phyloP scores from a whole-genome alignment of 2,329 filamentous ascomycete species.

The Ploettnerulaceae sp. region DNA sequence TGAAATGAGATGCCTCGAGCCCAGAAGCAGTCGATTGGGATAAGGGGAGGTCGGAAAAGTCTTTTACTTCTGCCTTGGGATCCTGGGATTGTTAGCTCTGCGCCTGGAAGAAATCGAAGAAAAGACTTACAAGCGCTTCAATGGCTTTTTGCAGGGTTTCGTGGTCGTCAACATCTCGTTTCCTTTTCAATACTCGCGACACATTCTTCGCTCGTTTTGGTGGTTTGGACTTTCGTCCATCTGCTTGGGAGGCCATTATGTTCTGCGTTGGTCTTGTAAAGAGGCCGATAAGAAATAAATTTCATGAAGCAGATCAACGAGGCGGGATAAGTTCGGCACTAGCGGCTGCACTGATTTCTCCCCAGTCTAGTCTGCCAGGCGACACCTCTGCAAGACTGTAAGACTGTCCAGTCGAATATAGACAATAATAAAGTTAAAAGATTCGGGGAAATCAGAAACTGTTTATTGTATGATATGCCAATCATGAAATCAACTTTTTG shows the following conservation, averaged over 20 bases:
- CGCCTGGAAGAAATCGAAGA: background rate
- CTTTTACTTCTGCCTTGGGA: conserved; percentile 41
- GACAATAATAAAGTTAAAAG: too few species aligned
- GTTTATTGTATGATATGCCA: too few species aligned
- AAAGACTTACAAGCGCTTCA: conserved; percentile 30
- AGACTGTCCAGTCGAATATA: too few species aligned
- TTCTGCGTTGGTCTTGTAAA: background rate
- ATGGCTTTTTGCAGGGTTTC: conserved; percentile 31
- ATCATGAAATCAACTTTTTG: too few species aligned
- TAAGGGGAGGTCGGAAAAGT: conserved; percentile 80
- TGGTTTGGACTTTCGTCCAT: conserved; percentile 6
- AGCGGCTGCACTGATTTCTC: background rate
- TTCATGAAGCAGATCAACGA: too few species aligned
- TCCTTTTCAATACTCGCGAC: conserved; percentile 30
- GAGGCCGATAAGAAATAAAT: background rate
- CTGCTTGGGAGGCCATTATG: conserved; percentile 5
- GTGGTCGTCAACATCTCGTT: conserved; percentile 31
- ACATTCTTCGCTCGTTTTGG: conserved; percentile 1
- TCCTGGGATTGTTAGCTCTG: conserved; percentile 27
- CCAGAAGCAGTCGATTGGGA: conserved; percentile 75
- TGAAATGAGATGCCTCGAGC: conserved; percentile 82
- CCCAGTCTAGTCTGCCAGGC: too few species aligned
- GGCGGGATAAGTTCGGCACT: background rate
- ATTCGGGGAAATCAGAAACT: too few species aligned
- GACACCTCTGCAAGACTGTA: too few species aligned